These are phyloP conservation scores for Alternaria triticimaculans DNA, from an alignment of 2,329 filamentous ascomycete genomes.

Conservation along the genomic window DNA sequence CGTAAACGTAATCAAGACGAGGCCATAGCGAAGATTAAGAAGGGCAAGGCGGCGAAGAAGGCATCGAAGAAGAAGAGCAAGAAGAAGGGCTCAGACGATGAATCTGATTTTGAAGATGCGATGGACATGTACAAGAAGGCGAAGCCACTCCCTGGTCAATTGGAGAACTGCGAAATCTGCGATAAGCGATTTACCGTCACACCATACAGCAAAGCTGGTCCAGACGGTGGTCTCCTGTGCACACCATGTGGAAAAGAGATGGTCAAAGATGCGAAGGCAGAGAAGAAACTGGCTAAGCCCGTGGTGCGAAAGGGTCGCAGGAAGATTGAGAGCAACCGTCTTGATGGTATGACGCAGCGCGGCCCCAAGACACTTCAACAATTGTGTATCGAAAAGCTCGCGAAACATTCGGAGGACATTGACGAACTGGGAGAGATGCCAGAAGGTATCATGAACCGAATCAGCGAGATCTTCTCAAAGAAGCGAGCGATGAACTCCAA, in stretches of 20 bases:
- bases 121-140: constrained; percentile 63
- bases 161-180: constrained; percentile 87
- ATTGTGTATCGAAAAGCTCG: constrained; percentile 69
- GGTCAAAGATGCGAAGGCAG: constrained; percentile 68
- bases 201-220: constrained; percentile 81
- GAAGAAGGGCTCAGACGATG: constrained; percentile 51
- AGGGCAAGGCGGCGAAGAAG: constrained; percentile 59
- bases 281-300: constrained; percentile 65
- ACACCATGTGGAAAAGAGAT: constrained; percentile 78
- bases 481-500: constrained; percentile 63
- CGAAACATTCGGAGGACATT: constrained; percentile 67
- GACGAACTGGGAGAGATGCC: constrained; percentile 71
- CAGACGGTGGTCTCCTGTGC: constrained; percentile 86
- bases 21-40: constrained; percentile 50
- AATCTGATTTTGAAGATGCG: constrained; percentile 57
- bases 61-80: constrained; percentile 53
- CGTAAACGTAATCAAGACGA: constrained; percentile 65
- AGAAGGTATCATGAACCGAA: constrained; percentile 60
- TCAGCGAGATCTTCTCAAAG: constrained; percentile 70
- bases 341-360: constrained; percentile 73
- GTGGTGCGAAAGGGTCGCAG: constrained; percentile 68
- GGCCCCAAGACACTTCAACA: constrained; percentile 74
- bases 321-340: constrained; percentile 80
- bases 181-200: constrained; percentile 92
- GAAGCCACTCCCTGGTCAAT: constrained; percentile 76